Evolutionary conservation across 2,329 filamentous ascomycete species (phyloP), one percentile per base, ranked within the genome.

Genomic region (Nemania sp.): DNA sequence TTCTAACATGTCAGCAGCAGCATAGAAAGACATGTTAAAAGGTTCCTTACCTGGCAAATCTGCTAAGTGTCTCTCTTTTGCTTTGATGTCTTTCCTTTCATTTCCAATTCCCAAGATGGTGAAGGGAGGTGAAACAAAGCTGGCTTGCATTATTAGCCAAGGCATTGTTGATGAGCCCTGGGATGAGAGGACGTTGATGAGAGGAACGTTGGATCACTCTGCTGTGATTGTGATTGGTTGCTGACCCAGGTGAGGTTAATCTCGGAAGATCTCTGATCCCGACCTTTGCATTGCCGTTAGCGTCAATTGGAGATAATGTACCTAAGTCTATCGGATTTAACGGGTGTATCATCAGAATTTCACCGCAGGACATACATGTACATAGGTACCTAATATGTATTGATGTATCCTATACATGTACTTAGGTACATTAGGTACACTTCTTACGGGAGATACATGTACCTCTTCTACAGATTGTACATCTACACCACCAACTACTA

Each of bases 181-280:
- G 7, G 53, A 20, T 53, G 43, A 35, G 42, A 53, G 32, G 43
- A 45, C 39, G 43, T n/a, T n/a, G 53, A 20, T 53, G 43, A 35
- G 42, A 53, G 32, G 43, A 45, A n/a, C 39, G 43, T 49, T 60
- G 53, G 42, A 55, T 51, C 57, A 56, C 58, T 9, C 11, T 17
- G 42, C 15, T 37, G 47, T 56, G 42, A 43, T 48, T 18, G 34
- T 40, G 12, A 39, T 11, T 51, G 32, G 57, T 54, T n/a, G 54
- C 45, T 18, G 35, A 49, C 34, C 35, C 15, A 42, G 51, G 32
- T n/a, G 32, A 37, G 45, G 35, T 29, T 29, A 29, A 29, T 29
- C 25, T 29, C 25, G n/a, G 34, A 7, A 13, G 13, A 35, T 7
- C 7, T 7, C 34, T 35, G 13, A 13, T 7, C 34, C 34, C 34